Percentiles rank a stretch among this genome's conserved stretches.
Evolutionary conservation across 805 yeast species (phyloP).

Genomic region (Cephaloascus albidus): DNA sequence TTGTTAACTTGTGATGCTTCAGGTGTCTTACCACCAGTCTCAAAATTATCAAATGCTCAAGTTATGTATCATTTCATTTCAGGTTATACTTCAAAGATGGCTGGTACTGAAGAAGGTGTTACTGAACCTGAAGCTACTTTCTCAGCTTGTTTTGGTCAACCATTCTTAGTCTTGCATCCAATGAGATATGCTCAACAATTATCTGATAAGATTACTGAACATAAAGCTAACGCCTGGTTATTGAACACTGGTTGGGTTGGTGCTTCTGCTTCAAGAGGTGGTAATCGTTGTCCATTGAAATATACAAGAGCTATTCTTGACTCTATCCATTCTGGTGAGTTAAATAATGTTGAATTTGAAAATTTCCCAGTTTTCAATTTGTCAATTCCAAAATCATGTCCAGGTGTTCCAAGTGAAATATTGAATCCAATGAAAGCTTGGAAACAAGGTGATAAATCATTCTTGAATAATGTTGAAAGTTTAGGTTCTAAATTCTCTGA

Average conservation of each 20-base stretch:
- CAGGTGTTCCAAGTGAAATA: slow-evolving; percentile 75
- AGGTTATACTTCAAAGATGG: slow-evolving; percentile 99
- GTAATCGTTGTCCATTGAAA: slow-evolving; percentile 95
- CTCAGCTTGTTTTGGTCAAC: slow-evolving; percentile 99
- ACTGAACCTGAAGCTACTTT: slow-evolving; percentile 97
- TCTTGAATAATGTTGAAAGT: slow-evolving; percentile 32
- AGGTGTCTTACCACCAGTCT: slow-evolving; percentile 96
- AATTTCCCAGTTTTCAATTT: slow-evolving; percentile 79
- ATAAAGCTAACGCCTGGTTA: slow-evolving; percentile 91
- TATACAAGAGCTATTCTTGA: slow-evolving; percentile 96
- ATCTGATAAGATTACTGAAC: slow-evolving; percentile 82
- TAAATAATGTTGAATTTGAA: slow-evolving; percentile 74
- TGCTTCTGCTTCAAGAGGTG: slow-evolving; percentile 83
- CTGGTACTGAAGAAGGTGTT: slow-evolving; percentile 98
- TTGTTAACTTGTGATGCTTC: slow-evolving; percentile 95
- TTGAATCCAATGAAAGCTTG: slow-evolving; percentile 83
- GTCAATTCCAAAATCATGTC: slow-evolving; percentile 73
- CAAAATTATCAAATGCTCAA: slow-evolving; percentile 87
- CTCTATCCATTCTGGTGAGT: slow-evolving; percentile 86
- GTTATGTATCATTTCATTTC: slow-evolving; percentile 98
- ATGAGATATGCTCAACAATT: slow-evolving; percentile 96
- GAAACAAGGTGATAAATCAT: slow-evolving; percentile 37
- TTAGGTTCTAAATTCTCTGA: slow-evolving; percentile 75
- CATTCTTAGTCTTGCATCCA: slow-evolving; percentile 96
- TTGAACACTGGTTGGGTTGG: slow-evolving; percentile 99